Evolutionary conservation across 192 early-diverging fungal species (phyloP), one percentile per base, ranked within the genome.

Genomic region (Fimicolochytrium jonesii): DNA sequence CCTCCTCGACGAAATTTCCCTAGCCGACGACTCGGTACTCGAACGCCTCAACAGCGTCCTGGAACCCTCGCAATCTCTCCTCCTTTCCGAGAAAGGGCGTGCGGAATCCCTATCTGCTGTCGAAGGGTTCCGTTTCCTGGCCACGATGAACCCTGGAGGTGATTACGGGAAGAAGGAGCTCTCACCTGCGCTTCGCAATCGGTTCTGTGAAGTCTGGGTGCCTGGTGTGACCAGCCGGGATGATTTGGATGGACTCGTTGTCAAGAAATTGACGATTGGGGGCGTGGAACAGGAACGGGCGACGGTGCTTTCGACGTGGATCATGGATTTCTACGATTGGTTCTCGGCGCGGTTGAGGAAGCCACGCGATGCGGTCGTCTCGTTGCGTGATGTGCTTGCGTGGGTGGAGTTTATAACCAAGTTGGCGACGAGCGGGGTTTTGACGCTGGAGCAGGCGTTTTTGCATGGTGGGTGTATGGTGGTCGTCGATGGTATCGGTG

Each of bases 81-180:
- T 95, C 11, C 74, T 99, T 18, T 92, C 93, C 18, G 96, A 99
- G 71, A 92, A 95, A 55, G 88, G 88, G 18, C 85, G 89, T 20
- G 58, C 71, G 2, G 86, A 89, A 59, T 83, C 87, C 31, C 73
- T 95, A 48, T 70, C 72, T 9, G 93, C 81, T 0, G 68, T 59
- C 6, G 69, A 75, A 4, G 83, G 81, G 9, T 99, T 99, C 75
- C 85, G 87, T 50, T 96, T 99, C 71, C 73, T 96, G 15, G 94
- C 96, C 1, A 99, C 96, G 2, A 99, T 99, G 96, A 99, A 99
- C 72, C 96, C 96, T 3, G 96, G 96, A 34, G 96, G 96, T 43
- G 96, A 99, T 71, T 97, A 94, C 69, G 96, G 96, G 37, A 99
- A 99, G 75, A 95, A 95, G 66, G 96, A 99, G 70, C 82, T 99